Evolutionary conservation across 2,329 filamentous ascomycete genomes (phyloP).

Genomic region (Ceratocystiopsis minuta): DNA sequence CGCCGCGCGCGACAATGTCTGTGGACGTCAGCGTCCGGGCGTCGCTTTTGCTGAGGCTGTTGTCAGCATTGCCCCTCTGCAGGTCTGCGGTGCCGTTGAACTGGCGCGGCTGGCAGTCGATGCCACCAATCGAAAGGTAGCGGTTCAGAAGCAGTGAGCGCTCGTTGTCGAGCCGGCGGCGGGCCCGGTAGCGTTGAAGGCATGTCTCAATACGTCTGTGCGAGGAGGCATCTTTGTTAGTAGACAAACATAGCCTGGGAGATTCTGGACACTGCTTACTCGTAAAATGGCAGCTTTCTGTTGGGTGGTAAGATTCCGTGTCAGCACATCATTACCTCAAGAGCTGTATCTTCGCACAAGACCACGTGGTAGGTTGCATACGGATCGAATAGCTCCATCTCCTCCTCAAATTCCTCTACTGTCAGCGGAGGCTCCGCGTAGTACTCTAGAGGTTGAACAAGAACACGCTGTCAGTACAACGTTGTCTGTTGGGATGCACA

Average conservation of each 20-base stretch:
- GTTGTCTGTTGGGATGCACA: no score
- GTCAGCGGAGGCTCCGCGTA: conserved; percentile 68
- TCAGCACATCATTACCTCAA: neutral
- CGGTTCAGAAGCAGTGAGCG: conserved; percentile 52
- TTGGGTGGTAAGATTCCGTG: neutral
- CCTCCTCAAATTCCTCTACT: conserved; percentile 45
- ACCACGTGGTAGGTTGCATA: conserved; percentile 21
- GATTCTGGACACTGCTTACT: conserved; percentile 2
- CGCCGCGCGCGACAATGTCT: conserved; percentile 34
- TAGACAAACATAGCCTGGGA: conserved; percentile 20
- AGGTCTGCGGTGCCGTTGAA: conserved; percentile 36
- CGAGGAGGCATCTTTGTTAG: no score
- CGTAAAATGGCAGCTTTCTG: conserved; percentile 5
- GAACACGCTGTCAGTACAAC: no score
- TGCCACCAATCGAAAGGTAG: conserved; percentile 68
- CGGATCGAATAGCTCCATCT: conserved; percentile 47
- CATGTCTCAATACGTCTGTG: conserved; percentile 64
- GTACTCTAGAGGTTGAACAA: conserved; percentile 31
- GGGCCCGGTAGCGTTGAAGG: conserved; percentile 62
- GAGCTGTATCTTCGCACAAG: neutral
- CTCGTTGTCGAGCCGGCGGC: conserved; percentile 51
- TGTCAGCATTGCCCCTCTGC: conserved; percentile 18
- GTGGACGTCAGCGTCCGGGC: conserved; percentile 45
- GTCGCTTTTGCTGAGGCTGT: conserved; percentile 39
- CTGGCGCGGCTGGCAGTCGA: conserved; percentile 37